Evolutionary conservation across 2,329 filamentous ascomycete genomes (phyloP).

Genomic region (Ophiostoma himal-ulmi): DNA sequence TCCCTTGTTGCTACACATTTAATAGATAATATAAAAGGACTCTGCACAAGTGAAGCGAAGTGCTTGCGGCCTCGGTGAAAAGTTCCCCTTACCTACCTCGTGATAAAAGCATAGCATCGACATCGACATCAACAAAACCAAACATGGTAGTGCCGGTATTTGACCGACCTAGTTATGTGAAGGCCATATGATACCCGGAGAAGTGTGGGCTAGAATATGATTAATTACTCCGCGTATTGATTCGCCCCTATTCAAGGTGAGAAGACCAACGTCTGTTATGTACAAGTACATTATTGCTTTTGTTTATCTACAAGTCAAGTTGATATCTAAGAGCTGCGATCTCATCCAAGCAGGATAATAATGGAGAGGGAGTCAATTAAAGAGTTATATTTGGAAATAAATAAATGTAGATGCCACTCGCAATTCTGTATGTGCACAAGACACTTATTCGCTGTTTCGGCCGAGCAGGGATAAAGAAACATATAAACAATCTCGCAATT

Average conservation of each 20-base stretch:
- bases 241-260: background rate
- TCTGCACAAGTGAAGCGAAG: background rate
- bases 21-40: too few species aligned
- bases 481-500: background rate
- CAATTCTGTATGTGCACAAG: background rate
- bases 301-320: background rate
- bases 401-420: too few species aligned
- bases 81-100: background rate
- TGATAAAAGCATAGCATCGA: background rate
- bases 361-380: too few species aligned
- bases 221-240: slow-evolving; percentile 2
- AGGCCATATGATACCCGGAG: background rate
- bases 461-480: background rate
- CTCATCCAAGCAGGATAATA: too few species aligned
- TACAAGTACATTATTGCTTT: too few species aligned
- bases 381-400: too few species aligned
- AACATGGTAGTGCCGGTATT: slow-evolving; percentile 3
- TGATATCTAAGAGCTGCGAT: background rate
- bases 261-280: too few species aligned
- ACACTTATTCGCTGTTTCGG: background rate
- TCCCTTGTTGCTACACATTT: too few species aligned
- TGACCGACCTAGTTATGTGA: background rate
- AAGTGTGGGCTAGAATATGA: background rate
- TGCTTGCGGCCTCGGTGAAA: background rate
- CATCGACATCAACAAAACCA: background rate